Conservation (phyloP, 306 rosid genomes). For the Prunus fruticosa region DNA sequence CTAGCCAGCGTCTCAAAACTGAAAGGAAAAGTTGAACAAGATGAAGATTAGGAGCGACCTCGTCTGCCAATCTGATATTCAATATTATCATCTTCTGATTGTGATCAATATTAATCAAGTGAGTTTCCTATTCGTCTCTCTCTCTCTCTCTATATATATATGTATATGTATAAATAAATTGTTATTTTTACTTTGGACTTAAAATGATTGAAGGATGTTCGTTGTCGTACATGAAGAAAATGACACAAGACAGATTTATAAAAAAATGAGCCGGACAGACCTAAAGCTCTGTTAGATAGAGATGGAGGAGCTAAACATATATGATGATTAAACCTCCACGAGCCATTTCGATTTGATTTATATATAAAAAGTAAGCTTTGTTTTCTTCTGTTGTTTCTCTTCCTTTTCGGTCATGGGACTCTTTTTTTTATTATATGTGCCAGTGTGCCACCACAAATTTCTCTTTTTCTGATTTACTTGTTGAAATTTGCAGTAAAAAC, state of each 20-base stretch:
- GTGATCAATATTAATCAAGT: too few species aligned
- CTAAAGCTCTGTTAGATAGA: conserved; percentile 25
- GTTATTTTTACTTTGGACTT: too few species aligned
- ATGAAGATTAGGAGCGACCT: background rate
- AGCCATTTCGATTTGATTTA: conserved; percentile 27
- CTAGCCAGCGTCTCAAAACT: conserved; percentile 1
- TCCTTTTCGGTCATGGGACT: background rate
- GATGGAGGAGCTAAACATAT: background rate
- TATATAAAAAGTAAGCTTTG: conserved; percentile 15
- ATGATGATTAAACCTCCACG: conserved; percentile 22
- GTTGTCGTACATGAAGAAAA: conserved; percentile 33
- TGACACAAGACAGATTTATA: conserved; percentile 26
- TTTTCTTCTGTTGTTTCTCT: background rate
- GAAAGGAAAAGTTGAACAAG: conserved; percentile 35
- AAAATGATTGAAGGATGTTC: background rate
- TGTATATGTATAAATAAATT: too few species aligned
- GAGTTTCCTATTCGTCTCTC: too few species aligned
- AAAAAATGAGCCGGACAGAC: conserved; percentile 18
- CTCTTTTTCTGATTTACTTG: conserved; percentile 3
- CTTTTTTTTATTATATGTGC: conserved; percentile 12
- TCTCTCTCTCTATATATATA: too few species aligned
- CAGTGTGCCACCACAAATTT: conserved; percentile 10
- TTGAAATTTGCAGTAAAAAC: conserved; percentile 32
- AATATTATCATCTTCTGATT: too few species aligned
- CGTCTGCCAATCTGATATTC: conserved; percentile 30